Percentiles rank a stretch among this genome's conserved stretches.
phyloP scores from a whole-genome alignment of 306 rosid species.

The Quercus engelmannii region DNA sequence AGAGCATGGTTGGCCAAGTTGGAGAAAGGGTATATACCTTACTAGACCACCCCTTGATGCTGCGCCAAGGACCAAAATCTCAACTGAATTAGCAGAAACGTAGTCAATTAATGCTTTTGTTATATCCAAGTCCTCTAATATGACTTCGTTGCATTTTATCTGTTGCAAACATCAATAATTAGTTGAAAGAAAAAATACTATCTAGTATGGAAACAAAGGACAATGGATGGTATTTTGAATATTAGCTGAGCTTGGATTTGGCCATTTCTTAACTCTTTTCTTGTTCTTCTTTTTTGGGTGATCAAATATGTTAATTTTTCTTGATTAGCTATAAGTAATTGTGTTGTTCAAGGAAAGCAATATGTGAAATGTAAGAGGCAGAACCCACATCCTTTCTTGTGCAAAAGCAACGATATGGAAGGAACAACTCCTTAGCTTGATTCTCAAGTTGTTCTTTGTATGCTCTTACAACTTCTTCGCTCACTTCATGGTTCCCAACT shows the following conservation, averaged over 20 bases:
- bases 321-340: background rate
- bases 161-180: constrained; percentile 21
- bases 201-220: background rate
- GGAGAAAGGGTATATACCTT: constrained; percentile 30
- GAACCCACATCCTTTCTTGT: constrained; percentile 52
- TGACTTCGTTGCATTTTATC: constrained; percentile 69
- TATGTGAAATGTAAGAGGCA: background rate
- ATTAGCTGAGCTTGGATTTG: background rate
- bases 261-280: background rate
- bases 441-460: constrained; percentile 48
- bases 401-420: constrained; percentile 76
- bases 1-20: background rate
- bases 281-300: background rate
- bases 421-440: constrained; percentile 66
- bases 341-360: background rate
- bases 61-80: constrained; percentile 71
- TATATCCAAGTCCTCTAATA: constrained; percentile 62
- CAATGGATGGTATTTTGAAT: no score
- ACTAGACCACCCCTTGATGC: constrained; percentile 64
- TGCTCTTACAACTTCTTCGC: constrained; percentile 47
- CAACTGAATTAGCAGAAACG: constrained; percentile 35
- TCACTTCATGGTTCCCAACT: constrained; percentile 45
- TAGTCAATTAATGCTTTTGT: constrained; percentile 55
- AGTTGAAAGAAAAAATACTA: background rate
- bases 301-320: background rate